Percentiles rank a stretch among this genome's conserved stretches.
Conservation (phyloP, 306 rosid genomes). For the Castanea mollissima region DNA sequence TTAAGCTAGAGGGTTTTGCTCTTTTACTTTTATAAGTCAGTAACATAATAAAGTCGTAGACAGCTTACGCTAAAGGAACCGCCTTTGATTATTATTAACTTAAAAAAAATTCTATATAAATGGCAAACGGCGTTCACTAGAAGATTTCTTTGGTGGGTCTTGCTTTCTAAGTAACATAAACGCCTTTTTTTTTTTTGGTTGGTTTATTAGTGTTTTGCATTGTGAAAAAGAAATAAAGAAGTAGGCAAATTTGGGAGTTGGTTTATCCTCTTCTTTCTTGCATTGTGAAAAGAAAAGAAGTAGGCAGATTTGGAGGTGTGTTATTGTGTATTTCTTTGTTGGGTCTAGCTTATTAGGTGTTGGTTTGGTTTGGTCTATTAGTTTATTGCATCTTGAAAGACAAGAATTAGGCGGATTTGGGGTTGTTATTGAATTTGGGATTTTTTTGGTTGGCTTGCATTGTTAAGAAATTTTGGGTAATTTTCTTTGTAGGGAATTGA, state of each 20-base stretch:
- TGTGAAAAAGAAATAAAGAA: too few relatives aligned
- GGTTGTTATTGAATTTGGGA: conserved; percentile 15
- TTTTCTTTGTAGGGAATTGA: conserved; percentile 2
- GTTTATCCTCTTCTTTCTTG: too few relatives aligned
- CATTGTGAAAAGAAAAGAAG: too few relatives aligned
- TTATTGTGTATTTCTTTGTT: neutral
- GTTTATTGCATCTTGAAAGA: neutral
- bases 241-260: too few relatives aligned
- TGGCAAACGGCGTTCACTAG: too few relatives aligned
- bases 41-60: conserved; percentile 24
- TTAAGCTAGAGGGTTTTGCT: neutral
- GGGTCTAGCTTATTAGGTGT: neutral
- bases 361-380: neutral
- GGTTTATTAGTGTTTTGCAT: too few relatives aligned
- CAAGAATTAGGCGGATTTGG: neutral
- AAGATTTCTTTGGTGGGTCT: too few relatives aligned
- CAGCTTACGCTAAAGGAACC: neutral
- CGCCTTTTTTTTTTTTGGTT: too few relatives aligned
- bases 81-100: neutral
- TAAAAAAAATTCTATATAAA: neutral
- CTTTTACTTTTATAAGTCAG: conserved; percentile 37
- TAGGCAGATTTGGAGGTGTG: too few relatives aligned
- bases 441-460: conserved; percentile 6
- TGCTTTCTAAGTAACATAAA: too few relatives aligned
- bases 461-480: conserved; percentile 10